Evolutionary conservation across 1,284 basidiomycete genomes (phyloP).

Genomic region (Pseudozyma tsukubaensis): DNA sequence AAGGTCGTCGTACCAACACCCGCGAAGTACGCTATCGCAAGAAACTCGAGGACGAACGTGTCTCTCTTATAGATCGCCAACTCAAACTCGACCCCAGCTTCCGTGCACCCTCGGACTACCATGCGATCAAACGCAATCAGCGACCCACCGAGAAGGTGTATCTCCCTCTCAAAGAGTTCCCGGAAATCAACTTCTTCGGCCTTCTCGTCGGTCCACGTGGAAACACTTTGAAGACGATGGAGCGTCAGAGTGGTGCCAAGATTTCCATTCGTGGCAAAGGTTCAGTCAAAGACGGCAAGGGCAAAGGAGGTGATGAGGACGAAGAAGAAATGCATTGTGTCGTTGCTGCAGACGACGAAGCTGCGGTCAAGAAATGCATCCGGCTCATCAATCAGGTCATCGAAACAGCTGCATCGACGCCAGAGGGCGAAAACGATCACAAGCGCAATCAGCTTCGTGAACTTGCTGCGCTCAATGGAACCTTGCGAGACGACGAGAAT

Average conservation of each 20-base stretch:
- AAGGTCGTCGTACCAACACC: slow-evolving; percentile 97
- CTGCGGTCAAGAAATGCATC: slow-evolving; percentile 90
- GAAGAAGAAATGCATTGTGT: slow-evolving; percentile 99
- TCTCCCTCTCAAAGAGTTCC: slow-evolving; percentile 99
- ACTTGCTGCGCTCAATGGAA: slow-evolving; percentile 96
- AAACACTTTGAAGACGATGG: slow-evolving; percentile 99
- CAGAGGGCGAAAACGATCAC: slow-evolving; percentile 99
- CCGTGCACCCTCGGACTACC: slow-evolving; percentile 93
- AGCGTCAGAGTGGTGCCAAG: slow-evolving; percentile 95
- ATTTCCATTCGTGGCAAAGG: slow-evolving; percentile 98
- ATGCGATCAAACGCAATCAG: slow-evolving; percentile 82
- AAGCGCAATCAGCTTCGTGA: slow-evolving; percentile 99
- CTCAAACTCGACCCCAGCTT: slow-evolving; percentile 98
- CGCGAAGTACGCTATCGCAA: slow-evolving; percentile 97
- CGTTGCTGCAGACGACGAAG: slow-evolving; percentile 90
- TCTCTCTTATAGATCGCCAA: slow-evolving; percentile 90
- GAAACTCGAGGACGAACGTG: slow-evolving; percentile 96
- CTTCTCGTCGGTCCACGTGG: slow-evolving; percentile 97
- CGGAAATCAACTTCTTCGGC: slow-evolving; percentile 99
- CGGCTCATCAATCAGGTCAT: slow-evolving; percentile 97
- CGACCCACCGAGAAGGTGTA: slow-evolving; percentile 88
- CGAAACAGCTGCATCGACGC: slow-evolving; percentile 97
- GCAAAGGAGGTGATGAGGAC: slow-evolving; percentile 87
- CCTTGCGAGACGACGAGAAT: slow-evolving; percentile 98
- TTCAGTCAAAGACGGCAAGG: slow-evolving; percentile 98